Evolutionary conservation across 1,284 basidiomycete genomes (phyloP).

Genomic region (Cutaneotrichosporon sp.): DNA sequence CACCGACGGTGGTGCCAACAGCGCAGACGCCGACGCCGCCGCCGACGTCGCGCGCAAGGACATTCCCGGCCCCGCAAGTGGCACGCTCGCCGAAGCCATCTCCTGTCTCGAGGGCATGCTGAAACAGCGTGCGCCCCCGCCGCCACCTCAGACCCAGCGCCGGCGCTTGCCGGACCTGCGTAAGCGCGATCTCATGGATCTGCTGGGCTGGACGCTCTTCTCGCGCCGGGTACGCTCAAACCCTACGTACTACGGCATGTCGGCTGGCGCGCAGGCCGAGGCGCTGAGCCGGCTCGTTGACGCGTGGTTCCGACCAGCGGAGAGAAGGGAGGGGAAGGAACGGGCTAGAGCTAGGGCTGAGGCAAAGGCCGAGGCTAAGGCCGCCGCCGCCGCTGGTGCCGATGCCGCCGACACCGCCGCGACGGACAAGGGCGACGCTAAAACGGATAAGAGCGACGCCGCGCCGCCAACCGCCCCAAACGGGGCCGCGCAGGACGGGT

Average conservation of each 20-base stretch:
- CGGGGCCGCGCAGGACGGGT: no score
- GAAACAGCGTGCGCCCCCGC: slow-evolving; percentile 22
- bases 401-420: background rate
- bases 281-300: slow-evolving; percentile 70
- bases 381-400: background rate
- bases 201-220: slow-evolving; percentile 76
- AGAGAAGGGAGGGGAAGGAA: background rate
- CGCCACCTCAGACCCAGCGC: slow-evolving; percentile 22
- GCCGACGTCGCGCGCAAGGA: slow-evolving; percentile 10
- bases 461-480: no score
- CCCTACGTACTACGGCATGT: slow-evolving; percentile 76
- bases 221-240: slow-evolving; percentile 67
- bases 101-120: slow-evolving; percentile 21
- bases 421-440: background rate
- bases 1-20: no score
- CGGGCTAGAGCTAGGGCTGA: background rate
- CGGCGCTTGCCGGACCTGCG: slow-evolving; percentile 47
- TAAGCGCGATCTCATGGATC: slow-evolving; percentile 68
- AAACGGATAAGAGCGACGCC: background rate
- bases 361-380: background rate
- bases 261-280: slow-evolving; percentile 51
- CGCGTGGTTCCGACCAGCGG: slow-evolving; percentile 22
- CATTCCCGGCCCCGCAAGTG: slow-evolving; percentile 45
- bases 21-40: background rate
- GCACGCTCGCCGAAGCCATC: background rate